Base-by-base conservation (phyloP, 2,329 filamentous ascomycete species). In the Nemania sp. region DNA sequence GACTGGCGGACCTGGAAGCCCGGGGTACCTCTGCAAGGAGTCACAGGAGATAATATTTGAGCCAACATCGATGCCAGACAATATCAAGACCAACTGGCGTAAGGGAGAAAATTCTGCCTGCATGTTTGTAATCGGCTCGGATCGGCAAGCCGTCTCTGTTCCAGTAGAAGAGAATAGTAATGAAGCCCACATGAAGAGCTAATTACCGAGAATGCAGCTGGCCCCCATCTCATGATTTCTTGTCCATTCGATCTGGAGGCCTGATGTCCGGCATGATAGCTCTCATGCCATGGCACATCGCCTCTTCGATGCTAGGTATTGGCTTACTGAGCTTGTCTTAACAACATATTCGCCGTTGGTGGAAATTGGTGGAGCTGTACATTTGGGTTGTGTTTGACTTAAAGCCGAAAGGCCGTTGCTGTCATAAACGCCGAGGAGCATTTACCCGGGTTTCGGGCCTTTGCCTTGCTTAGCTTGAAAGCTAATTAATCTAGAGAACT, bases 361-460 rank as follows among this genome's bases (percentile, higher is more conserved):
- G 20, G 12, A 30, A 24, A 15, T 19, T 23, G n/a, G 17, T 33
- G 17, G 33, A 36, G 5, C n/a, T 11, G n/a, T n/a, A 19, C 1
- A 41, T 33, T 20, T 19, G n/a, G 24, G 12, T 9, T 5, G n/a
- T 44, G n/a, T 17, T 36, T 20, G 8, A 5, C 2, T 34, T 40
- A 45, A 31, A 24, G 37, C 23, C 24, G 24, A 24, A 39, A 48
- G 28, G 26, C 46, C 20, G 19, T 34, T 45, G 9, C 20, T 12
- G 36, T 39, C 22, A 20, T 41, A 34, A 52, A 52, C 36, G 6
- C 33, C 15, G 34, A 46, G 23, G 24, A 34, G 17, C 22, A 19
- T 30, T 19, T 33, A 37, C 42, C 33, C 15, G 36, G 17, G 19
- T 24, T 31, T 47, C 36, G 54, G 50, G 41, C 26, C 26, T 50